Base-by-base conservation (phyloP, 441 rosid genomes). In the Hypseocharis bilobata region DNA sequence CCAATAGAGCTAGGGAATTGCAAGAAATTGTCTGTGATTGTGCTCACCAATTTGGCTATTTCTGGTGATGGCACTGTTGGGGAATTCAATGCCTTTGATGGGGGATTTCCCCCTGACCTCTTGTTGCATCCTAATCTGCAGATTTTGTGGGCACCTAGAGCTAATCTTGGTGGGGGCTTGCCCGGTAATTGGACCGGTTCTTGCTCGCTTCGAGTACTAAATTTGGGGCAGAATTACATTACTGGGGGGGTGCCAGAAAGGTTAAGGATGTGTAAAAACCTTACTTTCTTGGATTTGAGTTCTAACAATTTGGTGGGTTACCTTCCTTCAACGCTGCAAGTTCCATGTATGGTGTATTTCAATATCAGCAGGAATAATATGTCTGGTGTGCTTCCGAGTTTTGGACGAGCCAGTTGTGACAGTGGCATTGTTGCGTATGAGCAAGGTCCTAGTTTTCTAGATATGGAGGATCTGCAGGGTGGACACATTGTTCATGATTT, bases 131-230 rank as follows among this genome's bases (percentile, higher is more conserved):
- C 79, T 6, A 71, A 68, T 52, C 58, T 86, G 67, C 81, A 82
- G 84, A 74, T 86, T 66, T 64, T 86, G 63, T 84, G 88, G 92
- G 89, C 86, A 16, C 89, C 92, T 0, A 78, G 92, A 51, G 88
- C 84, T 0, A 86, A 86, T 80, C 84, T 86, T 49, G 78, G 66
- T 2, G 87, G 89, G 2, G 62, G 70, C 36, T 73, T 86, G 83
- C 84, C 89, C 0, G 63, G 61, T 52, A 63, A 76, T 11, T 83
- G 86, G 85, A 77, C 69, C 2, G 51, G 65, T 42, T 65, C 77
- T 4, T 86, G 92, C 79, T 75, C 87, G 5, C 78, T 86, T 10
- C 79, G 77, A 72, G 84, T 80, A 13, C 62, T 86, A 54, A 80
- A 86, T 64, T 51, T 86, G 73, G 84, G 84, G 66, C 84, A 77